Evolutionary conservation across 208 protist species (phyloP).

Genomic region (Balamuthia mandrillaris): DNA sequence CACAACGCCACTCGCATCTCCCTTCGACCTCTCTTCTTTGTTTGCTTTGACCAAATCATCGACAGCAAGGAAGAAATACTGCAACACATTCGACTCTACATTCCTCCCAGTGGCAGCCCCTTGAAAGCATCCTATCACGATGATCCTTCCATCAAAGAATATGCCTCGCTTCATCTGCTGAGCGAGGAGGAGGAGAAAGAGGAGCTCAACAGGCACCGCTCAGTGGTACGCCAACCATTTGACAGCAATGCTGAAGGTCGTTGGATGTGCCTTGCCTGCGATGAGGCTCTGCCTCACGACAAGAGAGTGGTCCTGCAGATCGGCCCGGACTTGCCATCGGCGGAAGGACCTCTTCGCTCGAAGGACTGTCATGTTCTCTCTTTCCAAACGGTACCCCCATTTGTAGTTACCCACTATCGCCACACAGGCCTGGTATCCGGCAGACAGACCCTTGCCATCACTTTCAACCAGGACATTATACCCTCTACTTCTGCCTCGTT

Average conservation of each 20-base stretch:
- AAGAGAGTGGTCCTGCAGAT: neutral
- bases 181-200: neutral
- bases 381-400: no score
- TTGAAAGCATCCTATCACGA: neutral
- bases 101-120: neutral
- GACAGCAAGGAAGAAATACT: slow-evolving; percentile 4
- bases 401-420: no score
- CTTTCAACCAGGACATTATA: no score
- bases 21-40: neutral
- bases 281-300: neutral
- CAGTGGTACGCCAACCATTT: no score
- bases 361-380: no score
- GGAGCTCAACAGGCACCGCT: neutral
- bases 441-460: no score
- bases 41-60: slow-evolving; percentile 10
- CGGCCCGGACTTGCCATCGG: slow-evolving; percentile 28
- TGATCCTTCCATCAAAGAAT: neutral
- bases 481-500: no score
- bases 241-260: neutral
- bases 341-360: slow-evolving; percentile 19
- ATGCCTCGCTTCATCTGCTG: neutral
- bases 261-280: neutral
- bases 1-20: neutral
- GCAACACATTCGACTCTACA: neutral
- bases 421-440: no score